phyloP scores from a whole-genome alignment of 805 yeast species.

The Yamadazyma akitaensis region DNA sequence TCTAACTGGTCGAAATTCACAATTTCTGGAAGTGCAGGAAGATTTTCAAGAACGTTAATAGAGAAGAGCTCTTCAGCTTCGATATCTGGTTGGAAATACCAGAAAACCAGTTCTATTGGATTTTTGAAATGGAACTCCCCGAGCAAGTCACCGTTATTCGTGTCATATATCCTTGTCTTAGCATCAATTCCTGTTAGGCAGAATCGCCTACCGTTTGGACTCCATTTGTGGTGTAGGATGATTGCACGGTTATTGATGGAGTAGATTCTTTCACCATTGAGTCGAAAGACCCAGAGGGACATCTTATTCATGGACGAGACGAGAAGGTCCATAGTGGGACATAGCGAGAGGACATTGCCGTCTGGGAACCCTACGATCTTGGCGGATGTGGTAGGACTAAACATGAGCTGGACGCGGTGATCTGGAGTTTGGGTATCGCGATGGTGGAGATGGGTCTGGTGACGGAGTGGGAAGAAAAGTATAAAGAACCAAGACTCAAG shows the following conservation, averaged over 20 bases:
- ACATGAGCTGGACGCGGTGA: slow-evolving; percentile 1
- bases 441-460: background rate
- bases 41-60: slow-evolving; percentile 8
- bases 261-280: slow-evolving; percentile 53
- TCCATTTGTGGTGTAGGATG: slow-evolving; percentile 30
- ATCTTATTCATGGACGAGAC: slow-evolving; percentile 48
- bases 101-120: slow-evolving; percentile 13
- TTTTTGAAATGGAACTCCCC: slow-evolving; percentile 15
- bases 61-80: slow-evolving; percentile 10
- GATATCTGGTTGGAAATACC: background rate
- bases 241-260: slow-evolving; percentile 37
- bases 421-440: background rate
- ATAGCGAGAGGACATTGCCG: slow-evolving; percentile 41
- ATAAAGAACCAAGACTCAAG: no score
- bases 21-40: slow-evolving; percentile 10
- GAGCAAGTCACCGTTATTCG: slow-evolving; percentile 39
- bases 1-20: slow-evolving; percentile 5
- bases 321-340: slow-evolving; percentile 53
- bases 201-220: slow-evolving; percentile 37
- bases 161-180: slow-evolving; percentile 41
- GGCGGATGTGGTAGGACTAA: slow-evolving; percentile 1
- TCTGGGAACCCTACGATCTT: slow-evolving; percentile 29
- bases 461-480: background rate
- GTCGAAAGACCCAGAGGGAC: slow-evolving; percentile 51
- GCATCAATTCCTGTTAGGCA: slow-evolving; percentile 46